These are phyloP conservation scores for Volvariella surrecta DNA, from an alignment of 1,284 basidiomycete species.

Conservation along the genomic window DNA sequence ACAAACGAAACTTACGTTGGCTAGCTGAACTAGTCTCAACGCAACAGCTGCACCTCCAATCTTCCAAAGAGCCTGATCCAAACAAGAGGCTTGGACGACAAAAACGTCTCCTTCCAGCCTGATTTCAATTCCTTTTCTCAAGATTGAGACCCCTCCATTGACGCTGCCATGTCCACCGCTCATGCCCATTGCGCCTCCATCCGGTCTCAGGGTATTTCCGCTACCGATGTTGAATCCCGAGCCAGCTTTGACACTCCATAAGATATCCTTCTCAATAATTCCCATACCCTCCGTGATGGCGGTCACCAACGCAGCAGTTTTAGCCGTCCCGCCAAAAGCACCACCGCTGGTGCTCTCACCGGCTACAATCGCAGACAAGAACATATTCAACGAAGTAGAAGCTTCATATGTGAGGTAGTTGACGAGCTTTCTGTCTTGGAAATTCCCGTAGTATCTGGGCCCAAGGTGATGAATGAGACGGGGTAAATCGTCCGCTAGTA, in stretches of 20 bases:
- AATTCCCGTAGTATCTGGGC: constrained; percentile 63
- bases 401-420: constrained; percentile 75
- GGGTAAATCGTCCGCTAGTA: constrained; percentile 61
- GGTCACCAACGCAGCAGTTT: constrained; percentile 31
- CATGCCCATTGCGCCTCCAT: too few relatives aligned
- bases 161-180: too few relatives aligned
- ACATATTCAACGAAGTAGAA: constrained; percentile 68
- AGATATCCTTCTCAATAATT: background rate
- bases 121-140: constrained; percentile 19
- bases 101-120: constrained; percentile 51
- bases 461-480: constrained; percentile 70
- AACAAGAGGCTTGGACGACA: constrained; percentile 46
- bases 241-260: too few relatives aligned
- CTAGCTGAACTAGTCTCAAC: constrained; percentile 73
- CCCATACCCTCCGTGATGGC: constrained; percentile 41
- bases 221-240: too few relatives aligned
- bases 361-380: constrained; percentile 30
- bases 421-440: constrained; percentile 54
- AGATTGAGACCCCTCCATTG: too few relatives aligned
- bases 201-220: too few relatives aligned
- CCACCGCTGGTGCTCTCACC: constrained; percentile 18
- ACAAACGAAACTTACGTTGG: constrained; percentile 39
- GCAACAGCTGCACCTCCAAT: constrained; percentile 78
- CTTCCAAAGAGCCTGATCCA: constrained; percentile 78
- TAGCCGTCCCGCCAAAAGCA: background rate